These are phyloP conservation scores for Daldinia eschscholtzii DNA, from an alignment of 2,329 filamentous ascomycete species.

Conservation along the genomic window DNA sequence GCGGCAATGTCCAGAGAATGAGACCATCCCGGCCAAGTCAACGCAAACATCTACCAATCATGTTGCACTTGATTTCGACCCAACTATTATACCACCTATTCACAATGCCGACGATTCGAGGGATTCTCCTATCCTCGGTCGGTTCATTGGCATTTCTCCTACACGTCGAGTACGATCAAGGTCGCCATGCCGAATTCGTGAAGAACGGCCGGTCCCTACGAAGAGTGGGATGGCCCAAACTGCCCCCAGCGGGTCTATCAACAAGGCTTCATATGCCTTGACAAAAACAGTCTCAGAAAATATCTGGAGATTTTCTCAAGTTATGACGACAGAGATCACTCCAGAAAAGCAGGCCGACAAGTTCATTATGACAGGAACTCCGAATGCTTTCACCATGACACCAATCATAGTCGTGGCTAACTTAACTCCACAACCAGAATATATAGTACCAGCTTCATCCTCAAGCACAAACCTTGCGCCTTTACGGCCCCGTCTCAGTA, in stretches of 20 bases:
- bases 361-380: constrained; percentile 17
- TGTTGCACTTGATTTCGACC: background rate
- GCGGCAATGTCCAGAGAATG: background rate
- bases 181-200: constrained; percentile 24
- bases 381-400: constrained; percentile 43
- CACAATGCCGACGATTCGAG: constrained; percentile 21
- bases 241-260: constrained; percentile 13
- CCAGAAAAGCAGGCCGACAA: constrained; percentile 15
- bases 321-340: constrained; percentile 39
- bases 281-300: background rate
- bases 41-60: background rate
- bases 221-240: background rate
- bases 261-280: constrained; percentile 8
- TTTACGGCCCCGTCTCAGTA: constrained; percentile 36
- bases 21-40: background rate
- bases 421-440: constrained; percentile 34
- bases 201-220: constrained; percentile 12
- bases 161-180: constrained; percentile 18
- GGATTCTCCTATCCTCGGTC: constrained; percentile 48
- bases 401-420: constrained; percentile 48
- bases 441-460: background rate
- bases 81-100: background rate
- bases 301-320: constrained; percentile 32
- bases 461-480: background rate
- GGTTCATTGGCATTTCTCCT: constrained; percentile 36